Evolutionary conservation across 1,284 basidiomycete genomes (phyloP), one percentile per base, ranked within the genome.

Genomic region (Thelephora terrestris): DNA sequence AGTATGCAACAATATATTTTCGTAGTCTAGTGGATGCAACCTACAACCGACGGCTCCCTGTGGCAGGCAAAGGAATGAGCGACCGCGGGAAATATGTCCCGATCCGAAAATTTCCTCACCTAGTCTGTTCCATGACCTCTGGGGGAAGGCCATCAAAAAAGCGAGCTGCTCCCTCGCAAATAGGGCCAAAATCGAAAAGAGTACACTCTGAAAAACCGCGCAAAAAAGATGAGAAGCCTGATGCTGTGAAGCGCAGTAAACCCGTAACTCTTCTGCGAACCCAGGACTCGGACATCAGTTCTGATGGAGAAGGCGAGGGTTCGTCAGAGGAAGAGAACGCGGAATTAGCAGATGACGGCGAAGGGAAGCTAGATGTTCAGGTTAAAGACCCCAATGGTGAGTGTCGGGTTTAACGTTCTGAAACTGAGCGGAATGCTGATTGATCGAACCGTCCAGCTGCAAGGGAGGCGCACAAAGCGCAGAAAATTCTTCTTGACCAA

Each of bases 381-480:
- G 52, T 46, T 36, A 81, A 78, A 56, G 72, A 78, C 58, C 69
- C 76, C 16, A 77, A 78, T 59, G 77, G 81, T 81, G 55, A 48
- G 71, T 50, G 2, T 20, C 36, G 42, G 52, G 48, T 50, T 34
- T 12, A 45, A 23, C 17, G 21, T 29, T 25, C 5, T 12, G 3
- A 9, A 42, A 43, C n/a, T 46, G 14, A 37, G 39, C 38, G 6
- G 47, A 45, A 21, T 36, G 12, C 16, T 17, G 24, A 27, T 46
- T 12, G 10, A 42, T 44, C 37, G 34, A 7, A 2, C 24, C 36
- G 21, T 32, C 12, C 37, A 85, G 81, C 73, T 53, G 63, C 75
- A 7, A 70, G 72, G 37, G 83, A 87, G 62, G 73, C 79, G 0
- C 85, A 85, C 52, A 79, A 79, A 61, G 76, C 67, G 0, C 86